Conservation (phyloP, 2,329 filamentous ascomycete species). For the Botrytis cinerea region DNA sequence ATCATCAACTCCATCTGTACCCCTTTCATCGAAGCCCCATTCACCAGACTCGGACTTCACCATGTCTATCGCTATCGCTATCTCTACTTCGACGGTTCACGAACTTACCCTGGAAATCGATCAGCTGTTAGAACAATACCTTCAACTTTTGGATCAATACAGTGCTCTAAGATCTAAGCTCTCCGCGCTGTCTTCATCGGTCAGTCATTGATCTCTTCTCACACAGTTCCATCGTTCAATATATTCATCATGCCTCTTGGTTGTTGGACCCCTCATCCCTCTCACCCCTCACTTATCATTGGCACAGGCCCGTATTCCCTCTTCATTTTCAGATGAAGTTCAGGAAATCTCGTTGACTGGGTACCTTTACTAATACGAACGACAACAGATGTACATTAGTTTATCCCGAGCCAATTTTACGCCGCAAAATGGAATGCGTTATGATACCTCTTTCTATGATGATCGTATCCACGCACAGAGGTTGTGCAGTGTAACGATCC, state of each 20-base stretch:
- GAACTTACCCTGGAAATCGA: slow-evolving; percentile 19
- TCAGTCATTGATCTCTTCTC: slow-evolving; percentile 51
- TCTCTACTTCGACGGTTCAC: background rate
- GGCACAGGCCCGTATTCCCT: background rate
- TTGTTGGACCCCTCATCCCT: background rate
- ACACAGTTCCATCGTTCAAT: slow-evolving; percentile 53
- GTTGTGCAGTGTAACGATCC: slow-evolving; percentile 44
- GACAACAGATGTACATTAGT: slow-evolving; percentile 34
- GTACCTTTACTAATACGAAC: background rate
- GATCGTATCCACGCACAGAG: slow-evolving; percentile 67
- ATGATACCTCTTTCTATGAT: slow-evolving; percentile 72
- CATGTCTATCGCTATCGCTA: background rate
- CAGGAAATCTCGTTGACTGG: background rate
- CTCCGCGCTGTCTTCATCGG: slow-evolving; percentile 51
- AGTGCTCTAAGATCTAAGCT: slow-evolving; percentile 59
- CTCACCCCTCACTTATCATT: slow-evolving; percentile 12
- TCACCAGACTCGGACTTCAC: background rate
- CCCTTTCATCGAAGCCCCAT: background rate
- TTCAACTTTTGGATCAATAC: slow-evolving; percentile 66
- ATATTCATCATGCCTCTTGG: background rate
- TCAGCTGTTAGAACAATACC: slow-evolving; percentile 50
- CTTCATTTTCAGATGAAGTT: background rate
- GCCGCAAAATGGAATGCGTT: slow-evolving; percentile 62
- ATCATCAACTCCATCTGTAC: background rate
- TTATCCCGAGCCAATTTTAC: slow-evolving; percentile 76